Evolutionary conservation across 768 basidiomycete genomes (phyloP).

Genomic region (Lactifluus volemus): DNA sequence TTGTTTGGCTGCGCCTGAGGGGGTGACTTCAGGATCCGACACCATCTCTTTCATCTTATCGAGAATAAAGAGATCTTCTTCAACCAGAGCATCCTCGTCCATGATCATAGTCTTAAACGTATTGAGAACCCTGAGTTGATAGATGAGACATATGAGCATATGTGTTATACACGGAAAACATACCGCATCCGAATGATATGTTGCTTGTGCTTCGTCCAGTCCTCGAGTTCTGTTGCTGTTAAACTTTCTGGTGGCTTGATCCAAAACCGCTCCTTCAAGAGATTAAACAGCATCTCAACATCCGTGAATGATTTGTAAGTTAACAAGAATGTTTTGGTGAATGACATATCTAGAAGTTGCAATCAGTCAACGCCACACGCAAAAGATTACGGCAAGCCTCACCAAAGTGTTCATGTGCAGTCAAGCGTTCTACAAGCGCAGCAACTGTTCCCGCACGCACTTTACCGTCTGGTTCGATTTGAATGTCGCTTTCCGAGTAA

Average conservation of each 20-base stretch:
- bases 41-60: constrained; percentile 77
- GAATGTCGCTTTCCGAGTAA: constrained; percentile 70
- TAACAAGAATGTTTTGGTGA: constrained; percentile 86
- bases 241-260: constrained; percentile 68
- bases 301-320: constrained; percentile 94
- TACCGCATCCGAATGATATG: constrained; percentile 82
- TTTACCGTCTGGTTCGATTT: constrained; percentile 75
- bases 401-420: constrained; percentile 86
- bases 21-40: constrained; percentile 51
- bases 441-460: constrained; percentile 82
- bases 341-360: constrained; percentile 53
- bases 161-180: background rate
- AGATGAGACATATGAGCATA: background rate
- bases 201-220: constrained; percentile 84
- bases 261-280: constrained; percentile 72
- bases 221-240: constrained; percentile 48
- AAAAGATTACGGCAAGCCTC: constrained; percentile 22
- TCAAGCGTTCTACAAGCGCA: constrained; percentile 83
- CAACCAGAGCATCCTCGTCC: constrained; percentile 76
- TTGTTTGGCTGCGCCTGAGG: constrained; percentile 64
- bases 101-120: constrained; percentile 84
- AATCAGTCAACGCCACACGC: background rate
- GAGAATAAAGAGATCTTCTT: constrained; percentile 76
- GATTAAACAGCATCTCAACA: constrained; percentile 71
- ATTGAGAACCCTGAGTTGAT: constrained; percentile 64